Conservation (phyloP, 2,329 filamentous ascomycete species). For the Aureobasidium zeae region DNA sequence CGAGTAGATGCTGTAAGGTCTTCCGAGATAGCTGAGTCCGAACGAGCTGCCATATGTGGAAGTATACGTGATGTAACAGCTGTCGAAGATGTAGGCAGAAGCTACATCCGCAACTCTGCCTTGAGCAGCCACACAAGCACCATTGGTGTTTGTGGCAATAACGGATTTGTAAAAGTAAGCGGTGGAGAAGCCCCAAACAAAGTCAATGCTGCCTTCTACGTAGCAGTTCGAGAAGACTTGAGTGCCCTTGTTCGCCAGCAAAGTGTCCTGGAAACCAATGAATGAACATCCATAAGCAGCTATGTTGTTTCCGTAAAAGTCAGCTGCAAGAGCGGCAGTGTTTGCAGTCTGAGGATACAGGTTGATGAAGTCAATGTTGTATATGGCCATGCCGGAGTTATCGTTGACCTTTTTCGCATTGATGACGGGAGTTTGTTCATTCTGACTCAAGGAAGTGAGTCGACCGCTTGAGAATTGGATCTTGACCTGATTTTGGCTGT, state of each 20-base stretch:
- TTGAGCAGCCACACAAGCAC: constrained; percentile 32
- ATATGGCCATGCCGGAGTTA: constrained; percentile 23
- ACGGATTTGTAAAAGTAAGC: constrained; percentile 35
- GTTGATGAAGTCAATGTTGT: constrained; percentile 30
- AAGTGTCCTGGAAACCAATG: constrained; percentile 26
- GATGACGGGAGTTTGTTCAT: constrained; percentile 39
- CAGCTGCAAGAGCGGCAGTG: constrained; percentile 28
- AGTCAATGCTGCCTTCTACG: constrained; percentile 32
- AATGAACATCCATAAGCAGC: constrained; percentile 28
- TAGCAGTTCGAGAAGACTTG: constrained; percentile 26
- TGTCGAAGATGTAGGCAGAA: constrained; percentile 30
- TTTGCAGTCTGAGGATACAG: constrained; percentile 27
- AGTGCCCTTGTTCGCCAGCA: constrained; percentile 25
- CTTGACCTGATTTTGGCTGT: constrained; percentile 31
- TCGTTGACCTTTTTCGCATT: constrained; percentile 36
- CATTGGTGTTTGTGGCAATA: constrained; percentile 28
- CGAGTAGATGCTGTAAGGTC: constrained; percentile 43
- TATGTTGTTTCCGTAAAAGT: constrained; percentile 27
- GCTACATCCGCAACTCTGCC: constrained; percentile 31
- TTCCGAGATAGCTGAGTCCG: constrained; percentile 40
- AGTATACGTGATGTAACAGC: constrained; percentile 47
- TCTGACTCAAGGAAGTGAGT: constrained; percentile 33
- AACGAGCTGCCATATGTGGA: constrained; percentile 34
- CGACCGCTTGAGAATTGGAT: constrained; percentile 32
- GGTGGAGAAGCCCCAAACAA: constrained; percentile 36